These are phyloP conservation scores for Alternaria rosae DNA, from an alignment of 2,329 filamentous ascomycete species.

Conservation along the genomic window DNA sequence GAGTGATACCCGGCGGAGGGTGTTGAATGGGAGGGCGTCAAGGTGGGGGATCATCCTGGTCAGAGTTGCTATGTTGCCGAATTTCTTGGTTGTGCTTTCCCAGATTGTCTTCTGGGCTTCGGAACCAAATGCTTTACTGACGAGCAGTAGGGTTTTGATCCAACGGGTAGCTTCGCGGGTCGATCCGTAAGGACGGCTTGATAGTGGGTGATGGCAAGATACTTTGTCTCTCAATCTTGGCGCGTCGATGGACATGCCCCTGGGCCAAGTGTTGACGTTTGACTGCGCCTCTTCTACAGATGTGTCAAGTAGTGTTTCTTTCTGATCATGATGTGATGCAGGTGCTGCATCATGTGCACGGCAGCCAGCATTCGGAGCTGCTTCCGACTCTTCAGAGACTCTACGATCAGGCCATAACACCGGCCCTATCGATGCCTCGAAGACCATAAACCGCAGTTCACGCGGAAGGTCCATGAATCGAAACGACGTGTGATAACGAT, in stretches of 20 bases:
- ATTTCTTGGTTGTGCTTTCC: background rate
- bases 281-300: background rate
- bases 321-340: background rate
- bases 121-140: background rate
- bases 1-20: background rate
- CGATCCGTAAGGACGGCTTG: background rate
- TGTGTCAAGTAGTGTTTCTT: background rate
- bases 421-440: background rate
- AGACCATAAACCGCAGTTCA: background rate
- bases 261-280: background rate
- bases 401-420: background rate
- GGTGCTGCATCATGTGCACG: background rate
- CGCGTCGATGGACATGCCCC: background rate
- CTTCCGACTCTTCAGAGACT: rapidly evolving
- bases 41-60: background rate
- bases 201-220: background rate
- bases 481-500: background rate
- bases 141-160: background rate
- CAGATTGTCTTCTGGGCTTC: background rate
- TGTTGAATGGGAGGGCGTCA: background rate
- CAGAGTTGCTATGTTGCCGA: background rate
- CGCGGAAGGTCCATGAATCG: background rate
- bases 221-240: background rate
- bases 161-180: background rate
- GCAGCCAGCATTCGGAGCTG: background rate